These are phyloP conservation scores for Crithidia sp. DNA, from an alignment of 208 protist genomes.

Conservation along the genomic window DNA sequence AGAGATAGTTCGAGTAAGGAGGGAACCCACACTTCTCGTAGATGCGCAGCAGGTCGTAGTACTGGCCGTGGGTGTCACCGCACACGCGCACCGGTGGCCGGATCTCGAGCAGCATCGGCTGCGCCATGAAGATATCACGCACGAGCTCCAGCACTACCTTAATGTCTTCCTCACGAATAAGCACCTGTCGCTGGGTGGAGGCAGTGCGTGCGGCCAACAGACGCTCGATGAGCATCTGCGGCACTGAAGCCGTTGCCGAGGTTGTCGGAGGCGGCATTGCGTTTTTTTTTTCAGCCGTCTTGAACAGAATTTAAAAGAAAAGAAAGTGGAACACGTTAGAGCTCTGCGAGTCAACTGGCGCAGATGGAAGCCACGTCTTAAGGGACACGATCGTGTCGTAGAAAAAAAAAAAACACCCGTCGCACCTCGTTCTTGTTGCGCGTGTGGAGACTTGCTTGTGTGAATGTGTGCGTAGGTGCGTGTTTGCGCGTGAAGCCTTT, in stretches of 20 bases:
- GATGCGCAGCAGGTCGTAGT: constrained; percentile 98
- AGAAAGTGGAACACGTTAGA: no score
- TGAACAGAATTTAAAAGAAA: no score
- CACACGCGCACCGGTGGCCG: constrained; percentile 86
- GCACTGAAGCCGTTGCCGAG: not conserved
- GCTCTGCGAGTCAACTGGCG: no score
- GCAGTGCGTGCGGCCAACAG: constrained; percentile 62
- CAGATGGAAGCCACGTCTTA: no score
- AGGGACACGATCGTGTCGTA: no score
- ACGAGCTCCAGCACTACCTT: constrained; percentile 57
- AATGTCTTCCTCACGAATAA: constrained; percentile 89
- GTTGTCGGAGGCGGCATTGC: not conserved
- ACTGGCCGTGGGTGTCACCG: constrained; percentile 99
- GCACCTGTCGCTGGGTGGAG: constrained; percentile 65
- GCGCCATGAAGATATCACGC: constrained; percentile 90
- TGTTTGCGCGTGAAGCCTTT: not conserved
- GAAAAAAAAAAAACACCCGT: no score
- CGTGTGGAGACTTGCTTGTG: not conserved
- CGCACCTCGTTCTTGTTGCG: no score
- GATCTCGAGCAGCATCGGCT: constrained; percentile 91
- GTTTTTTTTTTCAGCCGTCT: no score
- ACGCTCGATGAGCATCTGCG: constrained; percentile 68
- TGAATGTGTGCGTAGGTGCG: not conserved
- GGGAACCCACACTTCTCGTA: constrained; percentile 99
- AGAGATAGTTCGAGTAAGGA: constrained; percentile 99